Percentiles rank a stretch among this genome's conserved stretches.
phyloP scores from a whole-genome alignment of 1,284 basidiomycete species.

The Sanghuangporus weigelae region DNA sequence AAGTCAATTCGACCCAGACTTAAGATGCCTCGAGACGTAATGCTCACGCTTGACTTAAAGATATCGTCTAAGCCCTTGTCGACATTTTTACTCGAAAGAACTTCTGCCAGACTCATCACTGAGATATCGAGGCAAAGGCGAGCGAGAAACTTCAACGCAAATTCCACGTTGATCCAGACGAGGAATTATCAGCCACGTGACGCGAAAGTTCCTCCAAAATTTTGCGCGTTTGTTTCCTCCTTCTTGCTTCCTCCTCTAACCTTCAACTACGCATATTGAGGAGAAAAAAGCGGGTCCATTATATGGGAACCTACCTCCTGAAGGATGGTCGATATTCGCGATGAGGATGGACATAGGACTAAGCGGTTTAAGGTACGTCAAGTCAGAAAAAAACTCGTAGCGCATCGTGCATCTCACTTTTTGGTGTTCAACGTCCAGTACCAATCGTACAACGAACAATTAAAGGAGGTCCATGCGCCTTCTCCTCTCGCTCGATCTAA shows the following conservation, averaged over 20 bases:
- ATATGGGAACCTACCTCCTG: no score
- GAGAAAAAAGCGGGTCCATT: no score
- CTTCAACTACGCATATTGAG: not conserved
- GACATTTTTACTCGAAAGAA: constrained; percentile 1
- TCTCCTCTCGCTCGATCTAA: constrained; percentile 53
- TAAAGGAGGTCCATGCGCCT: constrained; percentile 69
- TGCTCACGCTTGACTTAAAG: constrained; percentile 15
- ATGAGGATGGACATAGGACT: constrained; percentile 27
- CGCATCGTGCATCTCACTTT: not conserved
- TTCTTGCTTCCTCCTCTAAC: not conserved
- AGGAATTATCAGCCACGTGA: not conserved
- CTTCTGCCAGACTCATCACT: constrained; percentile 3
- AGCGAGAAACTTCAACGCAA: not conserved
- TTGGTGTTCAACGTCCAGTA: constrained; percentile 38
- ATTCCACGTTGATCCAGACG: not conserved
- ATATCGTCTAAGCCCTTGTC: constrained; percentile 14
- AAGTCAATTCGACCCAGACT: not conserved
- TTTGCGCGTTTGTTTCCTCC: not conserved
- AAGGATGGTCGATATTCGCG: constrained; percentile 9
- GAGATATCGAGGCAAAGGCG: not conserved
- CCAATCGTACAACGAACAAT: constrained; percentile 61
- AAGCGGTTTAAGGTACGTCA: constrained; percentile 42
- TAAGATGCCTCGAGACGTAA: not conserved
- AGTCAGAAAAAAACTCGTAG: not conserved
- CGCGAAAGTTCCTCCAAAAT: not conserved